phyloP scores from a whole-genome alignment of 805 yeast species.

The Lipomyces orientalis region DNA sequence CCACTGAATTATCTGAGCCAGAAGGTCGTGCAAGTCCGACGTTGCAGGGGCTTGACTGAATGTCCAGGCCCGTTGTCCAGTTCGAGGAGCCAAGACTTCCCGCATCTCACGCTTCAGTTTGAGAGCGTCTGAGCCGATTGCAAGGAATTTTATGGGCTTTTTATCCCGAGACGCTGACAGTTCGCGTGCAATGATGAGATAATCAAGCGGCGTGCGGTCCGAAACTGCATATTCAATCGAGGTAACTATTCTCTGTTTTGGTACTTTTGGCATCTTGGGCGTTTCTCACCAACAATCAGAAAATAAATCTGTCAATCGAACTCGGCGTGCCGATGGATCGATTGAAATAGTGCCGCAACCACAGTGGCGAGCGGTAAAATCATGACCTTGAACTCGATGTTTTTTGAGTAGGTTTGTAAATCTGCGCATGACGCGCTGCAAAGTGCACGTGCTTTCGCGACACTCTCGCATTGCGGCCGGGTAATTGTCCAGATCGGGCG shows the following conservation, averaged over 20 bases:
- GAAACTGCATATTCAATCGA: slow-evolving; percentile 5
- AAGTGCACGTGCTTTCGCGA: not conserved
- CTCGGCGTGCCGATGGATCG: not conserved
- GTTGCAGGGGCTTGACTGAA: not conserved
- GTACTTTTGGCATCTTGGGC: not conserved
- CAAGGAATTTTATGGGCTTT: slow-evolving; percentile 4
- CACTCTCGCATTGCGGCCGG: not conserved
- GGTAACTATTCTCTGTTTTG: not conserved
- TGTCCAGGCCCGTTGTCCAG: not conserved
- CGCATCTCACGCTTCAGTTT: not conserved
- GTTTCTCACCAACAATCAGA: not conserved
- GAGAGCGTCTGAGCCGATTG: not conserved
- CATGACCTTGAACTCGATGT: not conserved
- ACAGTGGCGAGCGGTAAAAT: not conserved
- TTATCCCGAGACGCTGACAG: not conserved
- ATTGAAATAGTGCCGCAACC: not conserved
- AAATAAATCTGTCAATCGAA: not conserved
- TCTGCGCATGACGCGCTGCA: not conserved
- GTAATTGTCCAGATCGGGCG: not conserved
- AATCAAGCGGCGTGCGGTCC: slow-evolving; percentile 6
- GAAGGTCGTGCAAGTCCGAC: slow-evolving; percentile 1
- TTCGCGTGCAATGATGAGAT: slow-evolving; percentile 8
- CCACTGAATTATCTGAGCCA: slow-evolving; percentile 1
- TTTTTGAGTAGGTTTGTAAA: not conserved
- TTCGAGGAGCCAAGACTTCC: not conserved